These are phyloP conservation scores for Prorocentrum cordatum DNA, from an alignment of 169 alveolate species.

Conservation along the genomic window DNA sequence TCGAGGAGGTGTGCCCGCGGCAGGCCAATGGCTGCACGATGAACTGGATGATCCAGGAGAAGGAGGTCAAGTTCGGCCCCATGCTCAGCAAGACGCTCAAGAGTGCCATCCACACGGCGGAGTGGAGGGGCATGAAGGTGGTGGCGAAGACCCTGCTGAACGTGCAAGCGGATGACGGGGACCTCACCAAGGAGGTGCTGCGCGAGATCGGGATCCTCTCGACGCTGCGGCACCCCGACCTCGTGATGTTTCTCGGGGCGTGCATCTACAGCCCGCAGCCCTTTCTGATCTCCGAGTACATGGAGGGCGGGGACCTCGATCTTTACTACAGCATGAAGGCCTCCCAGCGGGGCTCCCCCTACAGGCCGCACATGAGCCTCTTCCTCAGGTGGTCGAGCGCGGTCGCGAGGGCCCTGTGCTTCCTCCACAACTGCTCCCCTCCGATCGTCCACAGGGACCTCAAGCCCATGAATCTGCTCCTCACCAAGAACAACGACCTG, in stretches of 20 bases:
- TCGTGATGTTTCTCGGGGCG: conserved; percentile 46
- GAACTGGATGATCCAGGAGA: neutral
- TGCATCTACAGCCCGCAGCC: no score
- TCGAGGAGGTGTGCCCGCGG: no score
- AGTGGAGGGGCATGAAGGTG: neutral
- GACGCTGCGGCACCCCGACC: conserved; percentile 33
- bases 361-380: no score
- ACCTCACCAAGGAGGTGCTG: neutral
- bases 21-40: no score
- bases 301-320: no score
- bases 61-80: neutral
- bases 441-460: neutral
- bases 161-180: neutral
- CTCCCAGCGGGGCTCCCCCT: no score
- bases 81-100: neutral
- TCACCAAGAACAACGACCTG: neutral
- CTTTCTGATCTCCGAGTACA: no score
- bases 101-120: conserved; percentile 21
- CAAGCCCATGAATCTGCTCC: conserved; percentile 1
- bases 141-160: neutral
- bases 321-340: no score
- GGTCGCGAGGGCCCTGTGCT: neutral
- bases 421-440: neutral
- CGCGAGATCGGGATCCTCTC: conserved; percentile 20
- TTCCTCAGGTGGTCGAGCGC: no score